Conservation (phyloP, 1,284 basidiomycete genomes). For the Golubevia pallescens region DNA sequence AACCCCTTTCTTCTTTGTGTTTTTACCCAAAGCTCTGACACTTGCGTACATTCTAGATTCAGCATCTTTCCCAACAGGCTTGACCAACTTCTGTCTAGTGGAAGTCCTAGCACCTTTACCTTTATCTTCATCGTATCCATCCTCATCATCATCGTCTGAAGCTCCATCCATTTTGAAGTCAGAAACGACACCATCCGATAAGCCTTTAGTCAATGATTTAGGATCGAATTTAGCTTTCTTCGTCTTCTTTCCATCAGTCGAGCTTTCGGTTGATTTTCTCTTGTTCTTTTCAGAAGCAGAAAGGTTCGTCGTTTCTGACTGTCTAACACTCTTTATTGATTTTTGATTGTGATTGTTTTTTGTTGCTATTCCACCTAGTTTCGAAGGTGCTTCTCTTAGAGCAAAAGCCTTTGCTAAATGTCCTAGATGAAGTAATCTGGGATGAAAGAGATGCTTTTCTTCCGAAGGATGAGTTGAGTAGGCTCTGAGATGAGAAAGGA, state of each 20-base stretch:
- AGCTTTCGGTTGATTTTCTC: neutral
- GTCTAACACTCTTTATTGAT: slow-evolving; percentile 6
- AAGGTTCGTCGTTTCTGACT: neutral
- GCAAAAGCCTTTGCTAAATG: slow-evolving; percentile 61
- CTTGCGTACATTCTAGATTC: slow-evolving; percentile 59
- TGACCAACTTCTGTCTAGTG: slow-evolving; percentile 14
- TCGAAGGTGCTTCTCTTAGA: slow-evolving; percentile 51
- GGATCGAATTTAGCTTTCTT: neutral
- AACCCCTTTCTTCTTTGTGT: slow-evolving; percentile 32
- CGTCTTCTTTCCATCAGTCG: neutral
- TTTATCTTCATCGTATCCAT: neutral
- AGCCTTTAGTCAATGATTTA: neutral
- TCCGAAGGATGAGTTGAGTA: slow-evolving; percentile 58
- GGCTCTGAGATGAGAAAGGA: slow-evolving; percentile 53
- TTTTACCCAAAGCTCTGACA: slow-evolving; percentile 40
- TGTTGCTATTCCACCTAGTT: slow-evolving; percentile 17
- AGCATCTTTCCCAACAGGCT: slow-evolving; percentile 25
- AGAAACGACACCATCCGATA: neutral
- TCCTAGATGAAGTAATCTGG: slow-evolving; percentile 50
- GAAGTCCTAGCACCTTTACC: neutral
- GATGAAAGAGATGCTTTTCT: slow-evolving; percentile 52
- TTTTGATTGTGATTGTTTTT: slow-evolving; percentile 13
- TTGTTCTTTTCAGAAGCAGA: neutral
- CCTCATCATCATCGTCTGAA: neutral
- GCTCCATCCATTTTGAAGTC: slow-evolving; percentile 3